phyloP scores from a whole-genome alignment of 495 filamentous ascomycete species.

The Penicillium tannophilum region DNA sequence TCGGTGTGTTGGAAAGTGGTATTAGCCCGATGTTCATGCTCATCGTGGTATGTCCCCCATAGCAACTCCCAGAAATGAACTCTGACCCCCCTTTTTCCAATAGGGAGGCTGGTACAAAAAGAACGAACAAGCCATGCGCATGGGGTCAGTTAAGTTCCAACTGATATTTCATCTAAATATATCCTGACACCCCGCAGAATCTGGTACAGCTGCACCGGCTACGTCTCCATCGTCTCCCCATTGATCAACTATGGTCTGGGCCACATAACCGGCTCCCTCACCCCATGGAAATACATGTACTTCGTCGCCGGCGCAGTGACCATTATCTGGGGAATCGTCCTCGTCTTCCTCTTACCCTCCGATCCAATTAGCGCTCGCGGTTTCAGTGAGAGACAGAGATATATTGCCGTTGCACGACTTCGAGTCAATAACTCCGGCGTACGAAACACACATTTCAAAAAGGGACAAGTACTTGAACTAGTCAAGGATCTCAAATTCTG shows the following conservation, averaged over 20 bases:
- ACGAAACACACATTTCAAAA: slow-evolving; percentile 52
- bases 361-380: slow-evolving; percentile 46
- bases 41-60: slow-evolving; percentile 33
- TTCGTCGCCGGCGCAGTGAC: slow-evolving; percentile 28
- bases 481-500: slow-evolving; percentile 48
- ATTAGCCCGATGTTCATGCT: slow-evolving; percentile 43
- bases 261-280: slow-evolving; percentile 23
- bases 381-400: slow-evolving; percentile 45
- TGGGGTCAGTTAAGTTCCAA: slow-evolving; percentile 35
- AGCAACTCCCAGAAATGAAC: too few species aligned
- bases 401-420: slow-evolving; percentile 52
- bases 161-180: neutral
- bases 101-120: slow-evolving; percentile 46
- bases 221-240: slow-evolving; percentile 28
- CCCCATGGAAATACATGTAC: slow-evolving; percentile 34
- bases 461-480: slow-evolving; percentile 48
- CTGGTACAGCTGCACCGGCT: slow-evolving; percentile 33
- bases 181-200: slow-evolving; percentile 9
- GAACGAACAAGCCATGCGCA: slow-evolving; percentile 47
- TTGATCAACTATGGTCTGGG: slow-evolving; percentile 32
- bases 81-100: too few species aligned
- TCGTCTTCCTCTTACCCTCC: slow-evolving; percentile 46
- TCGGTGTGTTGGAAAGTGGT: slow-evolving; percentile 45
- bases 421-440: slow-evolving; percentile 46
- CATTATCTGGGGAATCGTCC: slow-evolving; percentile 30